These are phyloP conservation scores for Periglandula ipomoeae DNA, from an alignment of 2,329 filamentous ascomycete species.

Conservation along the genomic window DNA sequence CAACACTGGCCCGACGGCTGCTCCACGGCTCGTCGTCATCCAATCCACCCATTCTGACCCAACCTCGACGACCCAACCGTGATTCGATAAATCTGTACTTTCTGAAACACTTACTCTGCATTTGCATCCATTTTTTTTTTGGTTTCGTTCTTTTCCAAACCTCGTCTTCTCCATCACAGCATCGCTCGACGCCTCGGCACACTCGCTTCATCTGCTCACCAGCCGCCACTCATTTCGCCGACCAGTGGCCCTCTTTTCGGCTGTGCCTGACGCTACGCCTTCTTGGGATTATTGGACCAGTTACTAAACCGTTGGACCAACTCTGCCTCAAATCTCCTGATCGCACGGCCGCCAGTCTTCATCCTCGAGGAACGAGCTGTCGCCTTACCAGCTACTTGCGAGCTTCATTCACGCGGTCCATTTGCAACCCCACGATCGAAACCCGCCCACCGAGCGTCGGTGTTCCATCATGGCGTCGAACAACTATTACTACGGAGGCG, in stretches of 20 bases:
- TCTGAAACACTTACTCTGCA: not conserved
- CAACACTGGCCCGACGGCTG: not conserved
- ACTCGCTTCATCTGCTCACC: not conserved
- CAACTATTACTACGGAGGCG: slow-evolving; percentile 50
- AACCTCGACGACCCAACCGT: not conserved
- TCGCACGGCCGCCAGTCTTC: not conserved
- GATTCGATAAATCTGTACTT: no score
- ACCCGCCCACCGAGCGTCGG: not conserved
- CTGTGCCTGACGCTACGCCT: slow-evolving; percentile 2
- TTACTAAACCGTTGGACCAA: not conserved
- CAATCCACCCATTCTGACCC: not conserved
- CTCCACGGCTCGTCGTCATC: not conserved
- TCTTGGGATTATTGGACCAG: not conserved
- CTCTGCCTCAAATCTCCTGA: not conserved
- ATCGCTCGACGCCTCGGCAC: not conserved
- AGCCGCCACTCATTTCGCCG: not conserved
- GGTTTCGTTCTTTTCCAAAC: not conserved
- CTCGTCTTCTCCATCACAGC: not conserved
- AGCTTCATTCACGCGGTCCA: not conserved
- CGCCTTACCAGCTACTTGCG: slow-evolving; percentile 1
- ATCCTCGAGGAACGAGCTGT: not conserved
- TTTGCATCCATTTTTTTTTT: not conserved
- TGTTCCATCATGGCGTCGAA: slow-evolving; percentile 47
- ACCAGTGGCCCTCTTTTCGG: not conserved
- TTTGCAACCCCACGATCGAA: not conserved